These are phyloP conservation scores for Entomophthora muscae DNA, from an alignment of 371 early-diverging fungal species.

Conservation along the genomic window DNA sequence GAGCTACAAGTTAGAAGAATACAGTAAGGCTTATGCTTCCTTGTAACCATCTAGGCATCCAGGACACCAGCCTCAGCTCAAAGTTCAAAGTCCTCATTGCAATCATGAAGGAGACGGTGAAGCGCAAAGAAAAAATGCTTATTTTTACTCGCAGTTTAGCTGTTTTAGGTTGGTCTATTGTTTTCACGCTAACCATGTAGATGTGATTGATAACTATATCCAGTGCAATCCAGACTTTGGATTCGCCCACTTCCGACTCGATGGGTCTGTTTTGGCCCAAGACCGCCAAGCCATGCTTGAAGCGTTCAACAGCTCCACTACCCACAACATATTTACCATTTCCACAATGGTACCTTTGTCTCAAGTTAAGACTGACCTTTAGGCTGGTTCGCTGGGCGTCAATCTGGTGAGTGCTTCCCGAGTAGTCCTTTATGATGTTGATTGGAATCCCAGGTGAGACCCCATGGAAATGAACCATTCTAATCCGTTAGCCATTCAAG, in stretches of 20 bases:
- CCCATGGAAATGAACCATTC: not conserved
- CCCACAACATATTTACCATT: conserved; percentile 41
- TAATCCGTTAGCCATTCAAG: conserved; percentile 17
- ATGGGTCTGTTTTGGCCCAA: conserved; percentile 10
- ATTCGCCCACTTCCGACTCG: conserved; percentile 23
- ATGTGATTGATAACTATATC: not conserved
- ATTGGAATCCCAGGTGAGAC: conserved; percentile 80
- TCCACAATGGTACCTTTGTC: conserved; percentile 18
- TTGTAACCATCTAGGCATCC: not conserved
- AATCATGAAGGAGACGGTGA: conserved; percentile 23
- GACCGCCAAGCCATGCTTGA: conserved; percentile 56
- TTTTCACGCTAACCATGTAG: not conserved
- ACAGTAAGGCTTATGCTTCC: not conserved
- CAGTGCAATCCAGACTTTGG: conserved; percentile 11
- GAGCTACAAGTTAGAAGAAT: not conserved
- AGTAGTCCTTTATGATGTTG: conserved; percentile 76
- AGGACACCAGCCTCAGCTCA: not conserved
- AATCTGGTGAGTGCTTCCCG: conserved; percentile 78
- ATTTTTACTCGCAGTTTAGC: conserved; percentile 54
- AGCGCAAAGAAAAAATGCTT: conserved; percentile 39
- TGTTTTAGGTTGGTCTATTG: conserved; percentile 25
- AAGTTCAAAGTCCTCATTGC: conserved; percentile 28
- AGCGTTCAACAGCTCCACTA: conserved; percentile 34
- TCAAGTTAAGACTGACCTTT: conserved; percentile 13
- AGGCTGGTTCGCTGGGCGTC: conserved; percentile 64